Conservation (phyloP, 1,284 basidiomycete genomes). For the Ganoderma meredithae region DNA sequence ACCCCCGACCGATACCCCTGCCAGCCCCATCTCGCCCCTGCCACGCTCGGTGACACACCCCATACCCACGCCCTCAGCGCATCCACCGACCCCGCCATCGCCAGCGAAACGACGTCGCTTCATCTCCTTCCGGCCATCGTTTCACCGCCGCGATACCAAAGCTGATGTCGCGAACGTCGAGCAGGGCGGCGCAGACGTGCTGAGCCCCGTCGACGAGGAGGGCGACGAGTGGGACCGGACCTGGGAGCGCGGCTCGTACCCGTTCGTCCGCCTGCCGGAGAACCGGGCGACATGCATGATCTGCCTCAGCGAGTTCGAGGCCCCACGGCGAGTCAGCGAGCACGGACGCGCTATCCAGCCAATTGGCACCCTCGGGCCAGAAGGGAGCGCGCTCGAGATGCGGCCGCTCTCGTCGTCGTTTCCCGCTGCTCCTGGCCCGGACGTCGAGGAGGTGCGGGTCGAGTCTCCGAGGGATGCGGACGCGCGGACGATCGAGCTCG, state of each 20-base stretch:
- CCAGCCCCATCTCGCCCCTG: conserved; percentile 22
- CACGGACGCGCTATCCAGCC: conserved; percentile 13
- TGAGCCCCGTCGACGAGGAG: conserved; percentile 23
- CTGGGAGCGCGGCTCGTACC: conserved; percentile 55
- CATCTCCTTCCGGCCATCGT: conserved; percentile 5
- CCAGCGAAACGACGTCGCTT: conserved; percentile 4
- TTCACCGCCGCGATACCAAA: not conserved
- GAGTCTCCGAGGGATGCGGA: conserved; percentile 8
- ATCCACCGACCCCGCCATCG: not conserved
- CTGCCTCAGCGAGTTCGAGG: conserved; percentile 80
- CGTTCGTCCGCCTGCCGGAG: conserved; percentile 69
- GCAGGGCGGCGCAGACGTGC: not conserved
- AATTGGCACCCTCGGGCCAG: conserved; percentile 18
- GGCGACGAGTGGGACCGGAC: conserved; percentile 48
- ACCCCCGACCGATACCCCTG: conserved; percentile 55
- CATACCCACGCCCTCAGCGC: not conserved
- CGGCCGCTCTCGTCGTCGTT: not conserved
- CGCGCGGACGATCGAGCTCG: conserved; percentile 39
- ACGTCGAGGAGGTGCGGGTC: not conserved
- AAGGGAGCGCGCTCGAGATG: conserved; percentile 19
- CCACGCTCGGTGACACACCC: conserved; percentile 3
- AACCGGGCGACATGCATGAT: conserved; percentile 81
- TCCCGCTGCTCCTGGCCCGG: not conserved
- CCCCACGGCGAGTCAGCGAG: conserved; percentile 55
- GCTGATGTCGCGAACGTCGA: conserved; percentile 9